These are phyloP conservation scores for Tausonia pullulans DNA, from an alignment of 1,284 basidiomycete genomes.

Conservation along the genomic window DNA sequence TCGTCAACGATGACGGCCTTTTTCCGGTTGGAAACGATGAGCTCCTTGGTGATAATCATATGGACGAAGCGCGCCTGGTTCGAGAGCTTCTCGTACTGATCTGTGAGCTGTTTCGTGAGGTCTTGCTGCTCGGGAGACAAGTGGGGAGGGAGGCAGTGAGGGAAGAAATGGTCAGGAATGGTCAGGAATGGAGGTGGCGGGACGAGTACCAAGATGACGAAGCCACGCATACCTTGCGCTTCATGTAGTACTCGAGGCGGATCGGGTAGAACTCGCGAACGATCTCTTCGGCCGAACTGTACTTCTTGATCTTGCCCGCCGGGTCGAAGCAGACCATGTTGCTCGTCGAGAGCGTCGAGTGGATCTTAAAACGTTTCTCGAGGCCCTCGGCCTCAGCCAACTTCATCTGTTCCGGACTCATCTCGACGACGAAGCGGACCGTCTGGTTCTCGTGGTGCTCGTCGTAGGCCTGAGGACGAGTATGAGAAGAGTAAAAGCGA, in stretches of 20 bases:
- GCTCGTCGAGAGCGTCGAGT: conserved; percentile 66
- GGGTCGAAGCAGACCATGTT: conserved; percentile 99
- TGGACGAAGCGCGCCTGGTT: conserved; percentile 96
- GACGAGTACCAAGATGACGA: not conserved
- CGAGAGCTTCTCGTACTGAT: conserved; percentile 68
- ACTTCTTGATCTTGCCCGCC: conserved; percentile 93
- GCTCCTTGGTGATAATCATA: conserved; percentile 83
- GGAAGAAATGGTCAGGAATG: too few relatives aligned
- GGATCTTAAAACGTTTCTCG: conserved; percentile 83
- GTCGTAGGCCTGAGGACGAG: conserved; percentile 65
- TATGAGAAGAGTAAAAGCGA: not conserved
- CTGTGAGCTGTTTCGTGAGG: conserved; percentile 74
- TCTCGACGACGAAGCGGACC: conserved; percentile 78
- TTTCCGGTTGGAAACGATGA: conserved; percentile 88
- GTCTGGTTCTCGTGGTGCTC: conserved; percentile 90
- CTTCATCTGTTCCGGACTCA: conserved; percentile 61
- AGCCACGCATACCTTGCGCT: conserved; percentile 61
- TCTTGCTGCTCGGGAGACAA: conserved; percentile 49
- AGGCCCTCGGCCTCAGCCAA: conserved; percentile 83
- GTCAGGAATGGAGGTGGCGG: not conserved
- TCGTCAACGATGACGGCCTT: conserved; percentile 77
- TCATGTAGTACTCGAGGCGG: conserved; percentile 82
- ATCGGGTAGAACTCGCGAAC: conserved; percentile 87
- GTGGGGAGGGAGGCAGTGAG: not conserved
- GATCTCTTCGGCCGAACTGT: conserved; percentile 80